Evolutionary conservation across 768 basidiomycete species (phyloP), one percentile per base, ranked within the genome.

Genomic region (Pisolithus tinctorius): DNA sequence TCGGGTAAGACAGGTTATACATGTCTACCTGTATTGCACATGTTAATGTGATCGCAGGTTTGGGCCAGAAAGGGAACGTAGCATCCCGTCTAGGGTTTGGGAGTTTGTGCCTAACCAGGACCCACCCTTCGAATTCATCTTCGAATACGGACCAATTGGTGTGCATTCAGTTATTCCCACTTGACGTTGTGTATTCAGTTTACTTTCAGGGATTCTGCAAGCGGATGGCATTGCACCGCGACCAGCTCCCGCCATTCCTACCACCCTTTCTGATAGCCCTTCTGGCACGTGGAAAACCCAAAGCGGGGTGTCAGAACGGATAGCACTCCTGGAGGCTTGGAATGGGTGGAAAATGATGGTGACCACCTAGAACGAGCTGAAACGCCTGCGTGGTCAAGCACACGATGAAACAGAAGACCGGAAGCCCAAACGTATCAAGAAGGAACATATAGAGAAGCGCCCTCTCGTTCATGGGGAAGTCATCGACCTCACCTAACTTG

Each of bases 101-200:
- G 4, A 0, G 16, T 36, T 57, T 14, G 8, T 43, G 1, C 47
- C 46, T 13, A 46, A 56, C 13, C 5, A 37, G 29, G 40, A 52
- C n/a, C 63, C 51, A n/a, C 0, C 1, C 6, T 11, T 58, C 13
- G 30, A 43, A 7, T 63, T 63, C 16, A 47, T 60, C 30, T 65
- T 65, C 49, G 57, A 57, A 39, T 59, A 59, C 37, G 46, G 30
- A 23, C 54, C 59, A 9, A 53, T 63, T 1, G 29, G 61, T 55
- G 51, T 23, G 45, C 27, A 36, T 54, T 46, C 45, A 37, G 11
- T 17, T 13, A 6, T 38, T n/a, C 30, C 7, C 27, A 26, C 37
- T 17, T 6, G 6, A 9, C 39, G n/a, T 4, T 25, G 25, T 30
- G 51, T 27, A 13, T 23, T 38, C 3, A 49, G 31, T 30, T 13